These are phyloP conservation scores for Agrocybe pediades DNA, from an alignment of 768 basidiomycete genomes.

Conservation along the genomic window DNA sequence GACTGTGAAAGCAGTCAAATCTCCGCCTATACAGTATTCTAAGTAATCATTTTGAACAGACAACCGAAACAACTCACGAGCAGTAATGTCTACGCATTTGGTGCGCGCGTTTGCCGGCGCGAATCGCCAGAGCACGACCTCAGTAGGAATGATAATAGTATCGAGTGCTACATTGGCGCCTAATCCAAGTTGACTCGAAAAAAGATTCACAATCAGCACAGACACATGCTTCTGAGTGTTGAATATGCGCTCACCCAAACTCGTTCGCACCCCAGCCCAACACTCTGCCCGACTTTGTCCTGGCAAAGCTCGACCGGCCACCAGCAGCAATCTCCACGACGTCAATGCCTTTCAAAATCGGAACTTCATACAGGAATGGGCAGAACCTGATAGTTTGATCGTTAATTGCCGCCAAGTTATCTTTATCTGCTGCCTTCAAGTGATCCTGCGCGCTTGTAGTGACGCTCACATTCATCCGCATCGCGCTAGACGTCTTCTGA, in stretches of 20 bases:
- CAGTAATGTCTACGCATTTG: conserved; percentile 64
- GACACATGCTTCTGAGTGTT: not conserved
- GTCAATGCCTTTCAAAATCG: conserved; percentile 62
- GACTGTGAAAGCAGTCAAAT: conserved; percentile 77
- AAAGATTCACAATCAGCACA: conserved; percentile 1
- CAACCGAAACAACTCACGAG: conserved; percentile 42
- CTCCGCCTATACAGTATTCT: conserved; percentile 52
- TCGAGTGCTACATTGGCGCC: conserved; percentile 64
- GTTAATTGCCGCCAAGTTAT: conserved; percentile 32
- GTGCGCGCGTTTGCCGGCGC: conserved; percentile 51
- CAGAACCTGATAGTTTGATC: conserved; percentile 62
- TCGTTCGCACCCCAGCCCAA: conserved; percentile 92
- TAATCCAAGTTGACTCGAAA: conserved; percentile 75
- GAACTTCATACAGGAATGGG: conserved; percentile 74
- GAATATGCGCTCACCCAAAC: conserved; percentile 56
- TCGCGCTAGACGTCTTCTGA: conserved; percentile 43
- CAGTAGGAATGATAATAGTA: conserved; percentile 80
- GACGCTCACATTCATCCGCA: conserved; percentile 30
- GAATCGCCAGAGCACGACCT: conserved; percentile 72
- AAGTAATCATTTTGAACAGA: not conserved
- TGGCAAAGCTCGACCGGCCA: conserved; percentile 68
- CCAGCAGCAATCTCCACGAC: conserved; percentile 76
- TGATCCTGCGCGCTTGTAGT: conserved; percentile 31
- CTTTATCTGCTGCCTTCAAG: conserved; percentile 32
- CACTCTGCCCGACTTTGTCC: conserved; percentile 68